These are phyloP conservation scores for Trypanosoma brucei DNA, from an alignment of 208 protist species.

Conservation along the genomic window DNA sequence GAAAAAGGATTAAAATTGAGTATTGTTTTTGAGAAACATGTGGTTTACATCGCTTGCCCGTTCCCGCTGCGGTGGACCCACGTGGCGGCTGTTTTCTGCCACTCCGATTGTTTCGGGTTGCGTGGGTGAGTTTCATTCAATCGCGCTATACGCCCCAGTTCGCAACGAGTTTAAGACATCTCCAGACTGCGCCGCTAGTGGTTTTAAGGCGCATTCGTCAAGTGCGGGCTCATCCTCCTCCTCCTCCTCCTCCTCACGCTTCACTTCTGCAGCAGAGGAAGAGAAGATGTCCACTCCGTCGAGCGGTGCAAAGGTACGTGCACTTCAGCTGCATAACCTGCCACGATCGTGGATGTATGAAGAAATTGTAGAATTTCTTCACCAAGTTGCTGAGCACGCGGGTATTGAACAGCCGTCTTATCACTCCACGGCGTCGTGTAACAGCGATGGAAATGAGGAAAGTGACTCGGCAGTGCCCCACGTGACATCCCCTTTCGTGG, in stretches of 20 bases:
- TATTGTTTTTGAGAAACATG: no score
- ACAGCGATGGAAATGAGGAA: conserved; percentile 13
- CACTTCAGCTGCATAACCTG: conserved; percentile 65
- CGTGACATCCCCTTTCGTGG: conserved; percentile 57
- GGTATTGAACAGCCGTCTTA: conserved; percentile 36
- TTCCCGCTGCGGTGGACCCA: no score
- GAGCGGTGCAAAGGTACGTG: background rate
- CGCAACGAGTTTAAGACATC: no score
- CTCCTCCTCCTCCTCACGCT: background rate
- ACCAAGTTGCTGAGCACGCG: conserved; percentile 62
- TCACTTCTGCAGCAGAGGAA: background rate
- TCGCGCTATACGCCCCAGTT: no score
- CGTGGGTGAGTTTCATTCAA: no score
- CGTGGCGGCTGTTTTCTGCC: no score
- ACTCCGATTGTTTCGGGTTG: no score
- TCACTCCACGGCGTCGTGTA: conserved; percentile 1
- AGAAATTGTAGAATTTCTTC: conserved; percentile 77
- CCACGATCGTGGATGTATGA: conserved; percentile 81
- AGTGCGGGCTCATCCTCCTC: no score
- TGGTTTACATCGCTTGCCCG: no score
- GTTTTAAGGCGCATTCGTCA: no score
- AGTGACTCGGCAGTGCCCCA: conserved; percentile 36
- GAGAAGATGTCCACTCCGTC: background rate
- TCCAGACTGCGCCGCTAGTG: no score
- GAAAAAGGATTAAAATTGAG: no score